Conservation (phyloP, 495 filamentous ascomycete genomes). For the Cladorrhinum samala region DNA sequence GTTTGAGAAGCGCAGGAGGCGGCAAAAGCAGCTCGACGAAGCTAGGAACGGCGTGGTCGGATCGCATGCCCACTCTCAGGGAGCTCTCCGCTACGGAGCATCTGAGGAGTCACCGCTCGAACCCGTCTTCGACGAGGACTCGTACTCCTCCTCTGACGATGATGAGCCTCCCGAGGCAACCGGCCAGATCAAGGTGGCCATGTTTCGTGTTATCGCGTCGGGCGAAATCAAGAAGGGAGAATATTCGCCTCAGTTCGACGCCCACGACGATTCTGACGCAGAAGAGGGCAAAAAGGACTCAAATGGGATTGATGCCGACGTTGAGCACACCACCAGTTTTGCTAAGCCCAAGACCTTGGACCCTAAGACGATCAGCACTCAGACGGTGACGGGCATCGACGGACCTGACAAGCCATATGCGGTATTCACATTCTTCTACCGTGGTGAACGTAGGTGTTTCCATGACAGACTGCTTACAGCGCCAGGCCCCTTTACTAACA, state of each 20-base stretch:
- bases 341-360: conserved; percentile 96
- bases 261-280: conserved; percentile 84
- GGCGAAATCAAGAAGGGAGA: conserved; percentile 96
- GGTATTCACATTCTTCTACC: conserved; percentile 95
- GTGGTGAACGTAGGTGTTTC: conserved; percentile 80
- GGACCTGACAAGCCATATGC: conserved; percentile 92
- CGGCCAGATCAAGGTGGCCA: conserved; percentile 95
- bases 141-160: conserved; percentile 72
- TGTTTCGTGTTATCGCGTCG: conserved; percentile 91
- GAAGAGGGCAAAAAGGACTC: conserved; percentile 41
- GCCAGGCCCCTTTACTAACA: conserved; percentile 5
- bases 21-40: conserved; percentile 51
- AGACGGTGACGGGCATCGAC: conserved; percentile 98
- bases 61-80: conserved; percentile 21
- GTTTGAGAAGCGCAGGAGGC: conserved; percentile 76
- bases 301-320: conserved; percentile 52
- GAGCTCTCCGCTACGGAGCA: conserved; percentile 70
- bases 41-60: conserved; percentile 46
- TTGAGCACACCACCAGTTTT: conserved; percentile 98
- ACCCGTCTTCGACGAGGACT: conserved; percentile 65
- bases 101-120: conserved; percentile 68
- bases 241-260: conserved; percentile 97
- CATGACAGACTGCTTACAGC: background rate
- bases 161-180: conserved; percentile 90
- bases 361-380: conserved; percentile 94